A percentile compares a stretch with the other conserved stretches of the same genome.
These are phyloP conservation scores for Rhizopogon vinicolor DNA, from an alignment of 768 basidiomycete genomes.

Conservation along the genomic window DNA sequence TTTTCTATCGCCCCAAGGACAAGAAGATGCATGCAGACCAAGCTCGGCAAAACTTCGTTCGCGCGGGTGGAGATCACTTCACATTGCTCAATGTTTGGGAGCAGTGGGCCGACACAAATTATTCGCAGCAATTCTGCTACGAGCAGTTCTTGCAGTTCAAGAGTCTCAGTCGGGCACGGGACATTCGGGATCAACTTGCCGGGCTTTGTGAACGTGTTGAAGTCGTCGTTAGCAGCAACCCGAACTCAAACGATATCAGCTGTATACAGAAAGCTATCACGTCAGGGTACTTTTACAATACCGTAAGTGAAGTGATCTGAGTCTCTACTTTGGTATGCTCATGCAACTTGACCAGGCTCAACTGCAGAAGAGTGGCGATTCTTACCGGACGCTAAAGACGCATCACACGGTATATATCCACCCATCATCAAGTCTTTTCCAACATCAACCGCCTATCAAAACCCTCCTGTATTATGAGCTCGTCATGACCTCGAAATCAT, in stretches of 20 bases:
- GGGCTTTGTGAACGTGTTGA: constrained; percentile 96
- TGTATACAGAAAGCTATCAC: constrained; percentile 95
- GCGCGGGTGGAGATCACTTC: constrained; percentile 95
- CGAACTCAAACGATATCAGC: constrained; percentile 89
- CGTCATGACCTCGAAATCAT: constrained; percentile 96
- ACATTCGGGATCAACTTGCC: constrained; percentile 94
- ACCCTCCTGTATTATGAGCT: constrained; percentile 94
- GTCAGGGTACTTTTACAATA: constrained; percentile 94
- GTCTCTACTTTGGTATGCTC: neutral
- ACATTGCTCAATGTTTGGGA: constrained; percentile 98
- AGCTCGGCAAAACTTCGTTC: constrained; percentile 95
- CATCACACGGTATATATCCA: constrained; percentile 97
- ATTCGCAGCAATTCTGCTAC: constrained; percentile 95
- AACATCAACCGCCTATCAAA: constrained; percentile 90
- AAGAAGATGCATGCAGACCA: constrained; percentile 98
- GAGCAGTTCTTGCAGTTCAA: constrained; percentile 96
- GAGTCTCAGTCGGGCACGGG: constrained; percentile 88
- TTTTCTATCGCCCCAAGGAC: constrained; percentile 97
- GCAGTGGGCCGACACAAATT: constrained; percentile 98
- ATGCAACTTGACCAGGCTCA: constrained; percentile 52
- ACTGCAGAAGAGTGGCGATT: constrained; percentile 93
- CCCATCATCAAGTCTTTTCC: constrained; percentile 92
- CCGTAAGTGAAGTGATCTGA: constrained; percentile 43
- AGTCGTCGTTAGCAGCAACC: constrained; percentile 80
- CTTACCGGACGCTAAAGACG: constrained; percentile 94